Percentiles rank a stretch among this genome's conserved stretches.
Evolutionary conservation across 148 eudicot genomes (phyloP).

Genomic region (Rhododendron simsii): DNA sequence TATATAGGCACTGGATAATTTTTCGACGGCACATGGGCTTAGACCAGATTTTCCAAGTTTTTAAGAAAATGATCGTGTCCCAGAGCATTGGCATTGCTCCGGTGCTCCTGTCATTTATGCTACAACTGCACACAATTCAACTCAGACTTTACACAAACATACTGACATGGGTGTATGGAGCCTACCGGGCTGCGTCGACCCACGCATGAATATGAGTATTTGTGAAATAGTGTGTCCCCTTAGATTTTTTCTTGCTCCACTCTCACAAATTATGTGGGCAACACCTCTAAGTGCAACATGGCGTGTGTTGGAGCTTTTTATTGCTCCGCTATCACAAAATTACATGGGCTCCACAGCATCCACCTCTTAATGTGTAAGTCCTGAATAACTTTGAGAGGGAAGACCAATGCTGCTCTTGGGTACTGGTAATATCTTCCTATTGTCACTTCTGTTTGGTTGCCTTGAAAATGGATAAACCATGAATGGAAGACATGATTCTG

Average conservation of each 20-base stretch:
- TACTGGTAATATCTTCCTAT: not conserved
- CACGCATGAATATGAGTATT: not conserved
- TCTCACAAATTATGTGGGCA: not conserved
- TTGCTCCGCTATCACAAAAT: not conserved
- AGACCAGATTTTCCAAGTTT: not conserved
- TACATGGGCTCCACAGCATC: not conserved
- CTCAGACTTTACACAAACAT: not conserved
- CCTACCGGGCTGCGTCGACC: not conserved
- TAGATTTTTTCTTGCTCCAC: not conserved
- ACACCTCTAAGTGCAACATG: not conserved
- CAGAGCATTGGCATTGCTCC: not conserved
- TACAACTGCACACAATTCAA: not conserved
- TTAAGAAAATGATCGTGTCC: not conserved
- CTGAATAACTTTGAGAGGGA: not conserved
- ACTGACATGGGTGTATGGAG: not conserved
- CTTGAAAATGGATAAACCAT: not conserved
- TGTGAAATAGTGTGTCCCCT: not conserved
- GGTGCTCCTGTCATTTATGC: not conserved
- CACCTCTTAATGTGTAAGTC: not conserved
- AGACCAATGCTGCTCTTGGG: not conserved
- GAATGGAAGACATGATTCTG: not conserved
- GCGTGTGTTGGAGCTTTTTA: not conserved
- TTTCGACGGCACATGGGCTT: not conserved
- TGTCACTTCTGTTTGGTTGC: not conserved
- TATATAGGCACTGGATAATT: not conserved